A percentile compares a stretch with the other conserved stretches of the same genome.
These are phyloP conservation scores for Talaromyces thailandensis DNA, from an alignment of 495 filamentous ascomycete genomes.

Conservation along the genomic window DNA sequence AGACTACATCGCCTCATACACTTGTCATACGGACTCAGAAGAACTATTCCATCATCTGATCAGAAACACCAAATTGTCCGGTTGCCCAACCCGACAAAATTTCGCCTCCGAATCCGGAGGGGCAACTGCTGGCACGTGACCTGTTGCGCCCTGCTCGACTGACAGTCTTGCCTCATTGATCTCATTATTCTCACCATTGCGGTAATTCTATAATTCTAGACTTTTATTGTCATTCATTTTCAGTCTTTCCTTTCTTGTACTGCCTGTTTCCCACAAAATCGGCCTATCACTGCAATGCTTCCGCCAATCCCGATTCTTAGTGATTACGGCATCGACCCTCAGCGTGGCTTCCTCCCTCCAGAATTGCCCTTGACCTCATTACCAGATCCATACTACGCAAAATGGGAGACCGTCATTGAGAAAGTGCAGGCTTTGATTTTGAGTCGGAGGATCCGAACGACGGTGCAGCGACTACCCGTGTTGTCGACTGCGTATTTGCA, in stretches of 20 bases:
- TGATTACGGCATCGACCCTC: slow-evolving; percentile 82
- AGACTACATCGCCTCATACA: not conserved
- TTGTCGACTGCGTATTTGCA: slow-evolving; percentile 72
- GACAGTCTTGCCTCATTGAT: not conserved
- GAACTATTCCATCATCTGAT: not conserved
- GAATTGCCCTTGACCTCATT: slow-evolving; percentile 71
- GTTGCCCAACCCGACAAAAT: not conserved
- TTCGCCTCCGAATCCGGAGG: slow-evolving; percentile 1
- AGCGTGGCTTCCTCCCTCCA: slow-evolving; percentile 80
- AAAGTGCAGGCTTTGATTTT: slow-evolving; percentile 85
- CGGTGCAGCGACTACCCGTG: slow-evolving; percentile 70
- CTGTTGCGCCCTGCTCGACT: not conserved
- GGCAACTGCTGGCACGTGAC: slow-evolving; percentile 1
- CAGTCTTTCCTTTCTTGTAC: not conserved
- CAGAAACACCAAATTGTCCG: not conserved
- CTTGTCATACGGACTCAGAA: not conserved
- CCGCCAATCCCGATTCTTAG: slow-evolving; percentile 67
- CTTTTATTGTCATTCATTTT: too few species aligned
- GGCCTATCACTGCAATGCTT: slow-evolving; percentile 55
- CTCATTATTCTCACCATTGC: not conserved
- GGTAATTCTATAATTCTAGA: slow-evolving; percentile 5
- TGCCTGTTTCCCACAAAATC: too few species aligned
- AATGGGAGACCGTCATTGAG: slow-evolving; percentile 77
- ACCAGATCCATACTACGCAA: slow-evolving; percentile 81
- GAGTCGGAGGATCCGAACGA: slow-evolving; percentile 66